Conservation (phyloP, 805 yeast genomes). For the Suhomyces tanzawaensis region DNA sequence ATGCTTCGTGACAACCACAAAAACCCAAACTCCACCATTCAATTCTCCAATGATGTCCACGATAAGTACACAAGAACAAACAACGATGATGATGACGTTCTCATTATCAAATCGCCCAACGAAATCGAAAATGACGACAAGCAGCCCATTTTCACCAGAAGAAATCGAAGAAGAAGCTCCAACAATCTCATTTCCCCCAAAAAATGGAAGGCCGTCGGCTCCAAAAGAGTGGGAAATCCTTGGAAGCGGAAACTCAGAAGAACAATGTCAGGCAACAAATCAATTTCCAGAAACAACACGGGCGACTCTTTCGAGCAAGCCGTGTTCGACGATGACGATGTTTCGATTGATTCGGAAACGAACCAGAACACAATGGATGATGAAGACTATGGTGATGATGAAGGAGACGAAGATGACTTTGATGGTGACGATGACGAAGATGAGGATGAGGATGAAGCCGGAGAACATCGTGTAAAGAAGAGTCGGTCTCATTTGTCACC, state of each 20-base stretch:
- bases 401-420: constrained; percentile 10
- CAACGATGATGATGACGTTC: constrained; percentile 72
- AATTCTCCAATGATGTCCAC: constrained; percentile 6
- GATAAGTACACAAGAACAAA: constrained; percentile 1
- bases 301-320: constrained; percentile 6
- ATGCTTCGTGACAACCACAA: constrained; percentile 50
- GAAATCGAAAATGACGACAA: constrained; percentile 50
- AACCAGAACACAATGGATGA: constrained; percentile 4
- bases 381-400: constrained; percentile 12
- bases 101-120: constrained; percentile 74
- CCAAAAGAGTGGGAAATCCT: constrained; percentile 11
- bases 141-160: constrained; percentile 36
- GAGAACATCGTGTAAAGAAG: not conserved
- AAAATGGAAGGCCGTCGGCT: constrained; percentile 12
- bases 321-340: constrained; percentile 9
- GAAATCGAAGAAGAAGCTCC: constrained; percentile 12
- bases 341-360: constrained; percentile 12
- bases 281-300: not conserved
- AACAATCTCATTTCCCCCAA: constrained; percentile 2
- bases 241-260: constrained; percentile 24
- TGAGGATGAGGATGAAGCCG: constrained; percentile 14
- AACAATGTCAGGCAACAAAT: constrained; percentile 9
- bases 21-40: constrained; percentile 4
- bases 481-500: not conserved
- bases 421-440: constrained; percentile 17